These are phyloP conservation scores for Fusarium sp. DNA, from an alignment of 2,329 filamentous ascomycete genomes.

Conservation along the genomic window DNA sequence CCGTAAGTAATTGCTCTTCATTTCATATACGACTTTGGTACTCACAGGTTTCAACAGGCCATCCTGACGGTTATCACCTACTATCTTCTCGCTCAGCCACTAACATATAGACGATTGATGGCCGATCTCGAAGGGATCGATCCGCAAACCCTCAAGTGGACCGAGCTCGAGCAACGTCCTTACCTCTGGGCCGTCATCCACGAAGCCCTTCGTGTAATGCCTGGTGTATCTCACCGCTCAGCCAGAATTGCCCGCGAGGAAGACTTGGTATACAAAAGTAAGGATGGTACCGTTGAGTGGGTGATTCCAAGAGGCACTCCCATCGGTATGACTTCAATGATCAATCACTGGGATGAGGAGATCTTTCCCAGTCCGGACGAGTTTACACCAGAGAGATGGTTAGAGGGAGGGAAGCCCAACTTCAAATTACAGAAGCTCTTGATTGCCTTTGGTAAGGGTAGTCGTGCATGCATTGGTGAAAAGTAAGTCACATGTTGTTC, in stretches of 20 bases:
- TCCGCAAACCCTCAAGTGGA: conserved; percentile 43
- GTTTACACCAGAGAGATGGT: conserved; percentile 48
- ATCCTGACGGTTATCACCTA: conserved; percentile 49
- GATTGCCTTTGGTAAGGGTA: conserved; percentile 34
- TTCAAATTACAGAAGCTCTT: conserved; percentile 37
- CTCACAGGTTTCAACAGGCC: conserved; percentile 14
- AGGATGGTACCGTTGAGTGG: conserved; percentile 30
- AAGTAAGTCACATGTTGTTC: conserved; percentile 7
- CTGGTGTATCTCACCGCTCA: conserved; percentile 43
- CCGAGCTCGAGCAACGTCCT: conserved; percentile 48
- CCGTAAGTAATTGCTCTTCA: conserved; percentile 32
- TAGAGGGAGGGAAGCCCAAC: conserved; percentile 38
- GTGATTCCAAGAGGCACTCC: conserved; percentile 45
- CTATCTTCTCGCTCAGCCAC: conserved; percentile 48
- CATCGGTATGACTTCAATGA: conserved; percentile 47
- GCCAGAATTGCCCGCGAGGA: conserved; percentile 39
- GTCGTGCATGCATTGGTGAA: conserved; percentile 37
- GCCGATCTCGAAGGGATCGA: conserved; percentile 44
- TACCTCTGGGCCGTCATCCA: conserved; percentile 52
- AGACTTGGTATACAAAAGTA: conserved; percentile 41
- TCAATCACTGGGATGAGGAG: conserved; percentile 45
- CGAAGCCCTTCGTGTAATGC: conserved; percentile 49
- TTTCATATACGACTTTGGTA: fast-evolving
- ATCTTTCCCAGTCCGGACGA: conserved; percentile 47
- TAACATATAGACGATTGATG: conserved; percentile 42